Conservation (phyloP, 352 stramenopile genomes). For the Phytophthora macrochlamydospora region DNA sequence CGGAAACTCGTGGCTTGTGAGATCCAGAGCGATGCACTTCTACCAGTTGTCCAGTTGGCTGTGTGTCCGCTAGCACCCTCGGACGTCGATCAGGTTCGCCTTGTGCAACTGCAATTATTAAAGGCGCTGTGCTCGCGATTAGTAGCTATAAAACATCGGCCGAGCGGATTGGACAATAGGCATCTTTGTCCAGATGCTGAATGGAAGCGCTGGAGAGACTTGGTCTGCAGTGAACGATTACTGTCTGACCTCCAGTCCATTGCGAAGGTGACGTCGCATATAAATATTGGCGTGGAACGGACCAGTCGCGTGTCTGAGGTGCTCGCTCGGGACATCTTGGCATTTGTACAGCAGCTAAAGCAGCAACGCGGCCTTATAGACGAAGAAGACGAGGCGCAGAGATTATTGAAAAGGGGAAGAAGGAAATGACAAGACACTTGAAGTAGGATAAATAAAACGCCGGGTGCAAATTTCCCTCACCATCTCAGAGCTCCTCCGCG, state of each 20-base stretch:
- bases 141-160: conserved; percentile 19
- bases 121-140: conserved; percentile 50
- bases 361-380: conserved; percentile 31
- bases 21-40: conserved; percentile 25
- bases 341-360: conserved; percentile 34
- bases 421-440: conserved; percentile 31
- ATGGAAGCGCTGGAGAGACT: conserved; percentile 33
- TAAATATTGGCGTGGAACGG: conserved; percentile 16
- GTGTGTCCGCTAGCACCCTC: conserved; percentile 44
- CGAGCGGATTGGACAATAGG: background rate
- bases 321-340: conserved; percentile 50
- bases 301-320: conserved; percentile 42
- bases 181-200: conserved; percentile 7
- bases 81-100: conserved; percentile 37
- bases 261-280: conserved; percentile 9
- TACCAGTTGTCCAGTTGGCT: conserved; percentile 46
- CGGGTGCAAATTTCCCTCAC: conserved; percentile 22
- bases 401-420: conserved; percentile 31
- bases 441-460: conserved; percentile 54
- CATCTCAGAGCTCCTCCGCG: conserved; percentile 11
- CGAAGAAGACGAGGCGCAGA: conserved; percentile 25
- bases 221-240: conserved; percentile 59
- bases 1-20: conserved; percentile 46
- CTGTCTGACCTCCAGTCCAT: conserved; percentile 49
- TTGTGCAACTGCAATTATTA: conserved; percentile 60